Conservation (phyloP, 148 eudicot species). For the Persicaria maculosa region DNA sequence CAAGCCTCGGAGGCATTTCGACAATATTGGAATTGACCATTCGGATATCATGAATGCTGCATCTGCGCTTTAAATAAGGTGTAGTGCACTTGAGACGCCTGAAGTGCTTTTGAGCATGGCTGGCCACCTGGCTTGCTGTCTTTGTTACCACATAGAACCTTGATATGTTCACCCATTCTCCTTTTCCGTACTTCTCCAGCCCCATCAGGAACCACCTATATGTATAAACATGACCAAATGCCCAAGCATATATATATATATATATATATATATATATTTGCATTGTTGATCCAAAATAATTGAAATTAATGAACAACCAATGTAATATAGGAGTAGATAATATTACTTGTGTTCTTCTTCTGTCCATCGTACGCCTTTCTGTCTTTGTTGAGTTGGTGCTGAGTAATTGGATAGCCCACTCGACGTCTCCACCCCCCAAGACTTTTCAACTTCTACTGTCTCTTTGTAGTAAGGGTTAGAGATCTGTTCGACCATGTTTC, state of each 20-base stretch:
- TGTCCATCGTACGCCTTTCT: constrained; percentile 65
- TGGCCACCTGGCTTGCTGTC: constrained; percentile 95
- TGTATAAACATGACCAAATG: background rate
- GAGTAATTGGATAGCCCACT: background rate
- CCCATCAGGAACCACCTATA: constrained; percentile 82
- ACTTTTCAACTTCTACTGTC: background rate
- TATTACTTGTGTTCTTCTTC: constrained; percentile 92
- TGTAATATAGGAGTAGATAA: background rate
- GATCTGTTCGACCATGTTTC: background rate
- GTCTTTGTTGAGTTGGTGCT: background rate
- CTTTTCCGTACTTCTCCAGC: constrained; percentile 83
- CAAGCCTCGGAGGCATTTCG: background rate
- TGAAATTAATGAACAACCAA: too few species aligned
- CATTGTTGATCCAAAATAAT: too few species aligned
- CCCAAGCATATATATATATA: too few species aligned
- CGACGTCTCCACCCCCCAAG: background rate
- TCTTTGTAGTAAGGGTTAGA: background rate
- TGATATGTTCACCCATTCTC: constrained; percentile 94
- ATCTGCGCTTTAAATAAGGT: constrained; percentile 32
- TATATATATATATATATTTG: too few species aligned
- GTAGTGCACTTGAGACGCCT: constrained; percentile 74
- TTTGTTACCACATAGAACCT: constrained; percentile 67
- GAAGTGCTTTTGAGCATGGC: constrained; percentile 96
- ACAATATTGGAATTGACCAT: background rate
- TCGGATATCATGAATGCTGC: constrained; percentile 69